Percentiles rank a stretch among this genome's conserved stretches.
Conservation (phyloP, 441 rosid species). For the Syzygium malaccense region DNA sequence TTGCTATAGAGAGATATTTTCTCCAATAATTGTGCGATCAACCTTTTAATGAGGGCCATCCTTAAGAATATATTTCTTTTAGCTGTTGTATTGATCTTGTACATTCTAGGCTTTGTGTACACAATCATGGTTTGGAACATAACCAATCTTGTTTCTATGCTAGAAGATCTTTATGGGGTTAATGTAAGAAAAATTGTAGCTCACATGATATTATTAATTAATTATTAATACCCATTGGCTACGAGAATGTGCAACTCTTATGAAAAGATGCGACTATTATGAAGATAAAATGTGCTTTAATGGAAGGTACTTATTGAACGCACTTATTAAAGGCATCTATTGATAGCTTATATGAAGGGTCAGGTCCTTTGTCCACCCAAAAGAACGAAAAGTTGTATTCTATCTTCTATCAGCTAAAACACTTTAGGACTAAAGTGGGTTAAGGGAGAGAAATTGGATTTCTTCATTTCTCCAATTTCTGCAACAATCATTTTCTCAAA, state of each 20-base stretch:
- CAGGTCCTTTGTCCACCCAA: neutral
- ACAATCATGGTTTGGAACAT: too few species aligned
- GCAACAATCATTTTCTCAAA: neutral
- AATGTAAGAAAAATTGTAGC: neutral
- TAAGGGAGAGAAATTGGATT: neutral
- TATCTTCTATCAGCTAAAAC: neutral
- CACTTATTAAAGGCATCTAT: neutral
- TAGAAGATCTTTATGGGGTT: too few species aligned
- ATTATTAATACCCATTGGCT: neutral
- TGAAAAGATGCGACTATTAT: neutral
- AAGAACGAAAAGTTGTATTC: neutral
- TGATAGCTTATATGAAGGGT: neutral
- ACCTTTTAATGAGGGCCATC: too few species aligned
- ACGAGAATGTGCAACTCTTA: fast-evolving
- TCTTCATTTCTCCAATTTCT: neutral
- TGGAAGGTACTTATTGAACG: neutral
- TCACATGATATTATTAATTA: neutral
- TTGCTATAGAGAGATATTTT: too few species aligned
- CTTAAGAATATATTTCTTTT: too few species aligned
- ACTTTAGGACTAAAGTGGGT: neutral
- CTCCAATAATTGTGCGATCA: too few species aligned
- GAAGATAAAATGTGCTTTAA: neutral
- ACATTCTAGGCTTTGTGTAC: too few species aligned
- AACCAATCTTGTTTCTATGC: too few species aligned
- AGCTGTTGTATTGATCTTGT: too few species aligned